Evolutionary conservation across 2,329 filamentous ascomycete species (phyloP).

Genomic region (Penicillium griseofulvum): DNA sequence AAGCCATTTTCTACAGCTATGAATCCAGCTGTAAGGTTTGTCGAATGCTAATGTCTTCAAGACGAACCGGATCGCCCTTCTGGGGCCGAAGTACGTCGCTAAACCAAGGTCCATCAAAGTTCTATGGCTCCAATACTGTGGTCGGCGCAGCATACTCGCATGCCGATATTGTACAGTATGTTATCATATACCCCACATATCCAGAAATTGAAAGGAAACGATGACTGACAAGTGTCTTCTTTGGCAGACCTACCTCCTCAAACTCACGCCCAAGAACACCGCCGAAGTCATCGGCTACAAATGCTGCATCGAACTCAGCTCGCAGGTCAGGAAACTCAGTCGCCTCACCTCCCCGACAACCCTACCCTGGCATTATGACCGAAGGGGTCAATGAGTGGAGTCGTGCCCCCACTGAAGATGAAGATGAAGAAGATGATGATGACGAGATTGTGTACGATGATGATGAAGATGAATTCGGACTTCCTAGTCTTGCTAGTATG

Average conservation of each 20-base stretch:
- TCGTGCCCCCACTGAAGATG: conserved; percentile 50
- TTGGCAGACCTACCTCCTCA: conserved; percentile 15
- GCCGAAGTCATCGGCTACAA: conserved; percentile 57
- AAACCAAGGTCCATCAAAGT: conserved; percentile 55
- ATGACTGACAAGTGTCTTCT: conserved; percentile 14
- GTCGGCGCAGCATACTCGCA: conserved; percentile 96
- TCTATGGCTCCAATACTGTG: conserved; percentile 67
- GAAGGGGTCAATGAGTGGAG: conserved; percentile 82
- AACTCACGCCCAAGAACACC: conserved; percentile 69
- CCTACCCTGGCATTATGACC: conserved; percentile 77
- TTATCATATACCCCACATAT: conserved; percentile 58
- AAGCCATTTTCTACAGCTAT: not conserved
- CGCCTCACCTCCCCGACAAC: conserved; percentile 60
- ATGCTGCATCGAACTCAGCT: conserved; percentile 48
- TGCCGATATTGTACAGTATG: conserved; percentile 84
- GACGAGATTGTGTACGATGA: conserved; percentile 79
- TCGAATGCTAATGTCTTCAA: conserved; percentile 24
- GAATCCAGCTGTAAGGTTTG: not conserved
- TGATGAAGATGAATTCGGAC: conserved; percentile 90
- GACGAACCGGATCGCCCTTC: conserved; percentile 82
- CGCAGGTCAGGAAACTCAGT: conserved; percentile 43
- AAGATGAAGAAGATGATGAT: conserved; percentile 60
- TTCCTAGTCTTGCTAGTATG: conserved; percentile 90
- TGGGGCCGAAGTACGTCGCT: conserved; percentile 64
- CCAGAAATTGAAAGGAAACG: conserved; percentile 7